Percentiles rank a stretch among this genome's conserved stretches.
These are phyloP conservation scores for Orbilia javanica DNA, from an alignment of 2,329 filamentous ascomycete species.

Conservation along the genomic window DNA sequence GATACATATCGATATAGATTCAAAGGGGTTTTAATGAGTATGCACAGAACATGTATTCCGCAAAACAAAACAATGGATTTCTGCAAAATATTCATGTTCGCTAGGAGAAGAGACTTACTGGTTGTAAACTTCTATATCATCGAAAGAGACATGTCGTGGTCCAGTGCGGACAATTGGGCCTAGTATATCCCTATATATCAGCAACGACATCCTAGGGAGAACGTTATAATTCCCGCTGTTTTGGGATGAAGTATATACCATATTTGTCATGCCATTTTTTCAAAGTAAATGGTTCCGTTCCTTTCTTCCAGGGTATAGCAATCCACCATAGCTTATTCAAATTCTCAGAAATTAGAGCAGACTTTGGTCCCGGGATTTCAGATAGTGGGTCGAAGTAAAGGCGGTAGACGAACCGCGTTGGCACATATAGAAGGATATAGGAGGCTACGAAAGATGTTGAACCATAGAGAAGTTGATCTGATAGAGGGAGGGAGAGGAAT, in stretches of 20 bases:
- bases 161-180: constrained; percentile 66
- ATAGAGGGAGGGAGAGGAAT: not conserved
- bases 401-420: constrained; percentile 61
- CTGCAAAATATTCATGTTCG: too few species aligned
- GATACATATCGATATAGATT: not conserved
- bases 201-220: not conserved
- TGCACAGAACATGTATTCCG: too few species aligned
- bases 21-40: too few species aligned
- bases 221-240: too few species aligned
- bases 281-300: not conserved
- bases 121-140: constrained; percentile 62
- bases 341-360: constrained; percentile 63
- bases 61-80: too few species aligned
- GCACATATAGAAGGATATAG: constrained; percentile 13
- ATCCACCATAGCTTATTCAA: constrained; percentile 64
- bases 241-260: too few species aligned
- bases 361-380: constrained; percentile 63
- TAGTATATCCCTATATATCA: constrained; percentile 24
- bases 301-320: constrained; percentile 32
- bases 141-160: constrained; percentile 63
- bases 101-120: constrained; percentile 27
- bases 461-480: not conserved
- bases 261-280: constrained; percentile 32
- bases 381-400: constrained; percentile 64
- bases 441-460: not conserved